A percentile compares a stretch with the other conserved stretches of the same genome.
Conservation (phyloP, 495 filamentous ascomycete genomes). For the Neurospora sp. region DNA sequence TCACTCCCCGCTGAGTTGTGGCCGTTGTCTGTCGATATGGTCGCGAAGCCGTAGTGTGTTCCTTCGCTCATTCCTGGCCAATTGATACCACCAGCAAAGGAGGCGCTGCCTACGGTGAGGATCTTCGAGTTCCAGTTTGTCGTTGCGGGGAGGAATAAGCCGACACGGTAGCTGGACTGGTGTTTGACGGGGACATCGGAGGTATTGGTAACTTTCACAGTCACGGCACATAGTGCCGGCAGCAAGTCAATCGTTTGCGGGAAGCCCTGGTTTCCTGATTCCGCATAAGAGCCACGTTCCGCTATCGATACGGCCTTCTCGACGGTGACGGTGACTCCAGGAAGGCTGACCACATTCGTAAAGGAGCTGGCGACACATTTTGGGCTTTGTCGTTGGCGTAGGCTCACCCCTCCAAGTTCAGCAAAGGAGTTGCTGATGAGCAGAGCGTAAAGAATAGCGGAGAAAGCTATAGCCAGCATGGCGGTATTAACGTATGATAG, state of each 20-base stretch:
- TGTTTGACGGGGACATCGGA: constrained; percentile 21
- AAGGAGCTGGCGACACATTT: constrained; percentile 8
- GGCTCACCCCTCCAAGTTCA: neutral
- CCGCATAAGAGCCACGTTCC: constrained; percentile 24
- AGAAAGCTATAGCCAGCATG: neutral
- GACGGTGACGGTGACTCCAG: constrained; percentile 13
- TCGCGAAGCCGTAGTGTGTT: constrained; percentile 35
- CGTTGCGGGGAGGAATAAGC: constrained; percentile 38
- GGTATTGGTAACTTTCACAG: constrained; percentile 29
- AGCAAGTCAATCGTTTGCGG: constrained; percentile 35
- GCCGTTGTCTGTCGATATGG: constrained; percentile 47
- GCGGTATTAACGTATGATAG: neutral
- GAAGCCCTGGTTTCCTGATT: constrained; percentile 24
- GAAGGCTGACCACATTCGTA: constrained; percentile 7
- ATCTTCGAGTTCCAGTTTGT: constrained; percentile 35
- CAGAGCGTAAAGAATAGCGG: neutral
- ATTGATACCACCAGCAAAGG: constrained; percentile 38
- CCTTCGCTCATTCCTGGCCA: constrained; percentile 33
- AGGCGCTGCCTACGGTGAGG: constrained; percentile 35
- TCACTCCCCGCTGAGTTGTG: constrained; percentile 36
- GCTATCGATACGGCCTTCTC: constrained; percentile 23
- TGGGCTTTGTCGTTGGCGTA: constrained; percentile 2
- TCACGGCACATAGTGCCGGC: constrained; percentile 40
- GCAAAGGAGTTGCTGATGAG: neutral
- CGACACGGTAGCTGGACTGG: constrained; percentile 37